These are phyloP conservation scores for Garcia nutans DNA, from an alignment of 345 rosid genomes.

Conservation along the genomic window DNA sequence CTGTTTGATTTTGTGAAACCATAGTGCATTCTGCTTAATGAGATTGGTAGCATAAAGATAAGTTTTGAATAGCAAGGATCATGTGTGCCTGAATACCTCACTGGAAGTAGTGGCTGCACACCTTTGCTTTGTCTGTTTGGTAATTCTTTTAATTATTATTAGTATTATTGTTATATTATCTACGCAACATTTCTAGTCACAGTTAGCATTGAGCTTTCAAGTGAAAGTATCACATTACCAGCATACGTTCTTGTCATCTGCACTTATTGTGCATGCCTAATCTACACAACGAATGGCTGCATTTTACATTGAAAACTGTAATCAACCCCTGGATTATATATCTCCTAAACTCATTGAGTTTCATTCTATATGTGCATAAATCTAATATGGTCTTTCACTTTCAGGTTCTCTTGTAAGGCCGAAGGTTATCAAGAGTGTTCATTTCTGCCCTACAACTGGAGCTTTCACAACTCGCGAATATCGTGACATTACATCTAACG, in stretches of 20 bases:
- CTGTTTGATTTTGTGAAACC: not conserved
- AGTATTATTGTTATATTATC: no score
- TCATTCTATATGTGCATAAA: not conserved
- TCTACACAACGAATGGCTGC: not conserved
- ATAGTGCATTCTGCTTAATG: not conserved
- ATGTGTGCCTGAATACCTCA: not conserved
- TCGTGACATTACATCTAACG: slow-evolving; percentile 82
- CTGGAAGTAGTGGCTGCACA: not conserved
- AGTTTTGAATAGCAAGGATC: not conserved
- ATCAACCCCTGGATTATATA: not conserved
- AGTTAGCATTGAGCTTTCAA: not conserved
- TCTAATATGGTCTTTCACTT: slow-evolving; percentile 6
- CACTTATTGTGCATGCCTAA: not conserved
- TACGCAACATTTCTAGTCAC: not conserved
- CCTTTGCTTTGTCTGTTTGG: not conserved
- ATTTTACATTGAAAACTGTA: not conserved
- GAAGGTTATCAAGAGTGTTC: slow-evolving; percentile 95
- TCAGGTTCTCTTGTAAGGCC: slow-evolving; percentile 98
- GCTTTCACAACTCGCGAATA: slow-evolving; percentile 76
- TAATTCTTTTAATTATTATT: not conserved
- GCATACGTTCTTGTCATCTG: not conserved
- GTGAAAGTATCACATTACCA: not conserved
- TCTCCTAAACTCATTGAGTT: not conserved
- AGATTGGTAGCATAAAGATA: not conserved
- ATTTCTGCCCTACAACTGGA: slow-evolving; percentile 81